A percentile compares a stretch with the other conserved stretches of the same genome.
Conservation (phyloP, 176 grass and related monocot genomes). For the Ensete glaucum region DNA sequence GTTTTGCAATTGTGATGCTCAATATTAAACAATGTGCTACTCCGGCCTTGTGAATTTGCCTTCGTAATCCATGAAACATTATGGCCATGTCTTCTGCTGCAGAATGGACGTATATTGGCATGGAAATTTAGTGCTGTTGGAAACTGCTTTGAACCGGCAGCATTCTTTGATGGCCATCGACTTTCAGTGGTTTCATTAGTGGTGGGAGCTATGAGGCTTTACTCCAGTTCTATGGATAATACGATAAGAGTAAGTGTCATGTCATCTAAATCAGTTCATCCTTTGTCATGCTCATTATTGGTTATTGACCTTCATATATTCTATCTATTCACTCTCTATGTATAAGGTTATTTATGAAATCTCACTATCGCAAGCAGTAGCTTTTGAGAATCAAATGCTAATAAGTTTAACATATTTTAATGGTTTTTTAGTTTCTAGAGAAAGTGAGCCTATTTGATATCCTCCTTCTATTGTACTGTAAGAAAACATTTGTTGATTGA, state of each 20-base stretch:
- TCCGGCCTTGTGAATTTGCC: no score
- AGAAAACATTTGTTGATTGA: no score
- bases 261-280: constrained; percentile 1
- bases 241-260: constrained; percentile 64
- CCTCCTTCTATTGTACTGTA: background rate
- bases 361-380: background rate
- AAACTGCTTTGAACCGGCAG: constrained; percentile 76
- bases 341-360: background rate
- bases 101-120: constrained; percentile 87
- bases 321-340: background rate
- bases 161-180: constrained; percentile 58
- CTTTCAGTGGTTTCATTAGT: constrained; percentile 77
- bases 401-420: background rate
- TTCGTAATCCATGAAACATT: no score
- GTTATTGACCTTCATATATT: no score
- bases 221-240: constrained; percentile 94
- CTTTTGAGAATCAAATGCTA: background rate
- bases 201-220: constrained; percentile 60
- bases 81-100: constrained; percentile 5
- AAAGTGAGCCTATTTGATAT: background rate
- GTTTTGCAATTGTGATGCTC: no score
- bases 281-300: no score
- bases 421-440: no score
- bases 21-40: no score
- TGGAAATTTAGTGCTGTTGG: constrained; percentile 64